Conservation (phyloP, 805 yeast genomes). For the Komagataella populi region DNA sequence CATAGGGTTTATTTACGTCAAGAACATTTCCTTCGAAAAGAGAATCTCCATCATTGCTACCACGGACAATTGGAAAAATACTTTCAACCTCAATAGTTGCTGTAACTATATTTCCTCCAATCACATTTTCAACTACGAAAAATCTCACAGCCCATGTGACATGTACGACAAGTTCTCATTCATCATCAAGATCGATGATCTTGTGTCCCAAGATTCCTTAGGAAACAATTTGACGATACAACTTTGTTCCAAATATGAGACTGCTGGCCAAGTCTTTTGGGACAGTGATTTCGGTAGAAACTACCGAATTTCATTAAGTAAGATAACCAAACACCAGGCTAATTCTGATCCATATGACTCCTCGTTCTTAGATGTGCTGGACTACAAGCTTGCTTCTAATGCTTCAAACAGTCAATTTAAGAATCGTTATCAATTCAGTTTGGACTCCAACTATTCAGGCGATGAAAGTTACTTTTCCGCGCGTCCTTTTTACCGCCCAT, state of each 20-base stretch:
- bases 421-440: conserved; percentile 8
- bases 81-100: conserved; percentile 15
- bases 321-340: conserved; percentile 4
- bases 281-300: conserved; percentile 25
- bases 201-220: conserved; percentile 13
- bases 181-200: conserved; percentile 26
- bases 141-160: conserved; percentile 16
- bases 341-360: background rate
- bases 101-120: conserved; percentile 22
- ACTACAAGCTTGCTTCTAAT: conserved; percentile 2
- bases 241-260: conserved; percentile 25
- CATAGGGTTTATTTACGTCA: conserved; percentile 24
- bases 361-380: background rate
- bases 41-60: conserved; percentile 31
- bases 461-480: conserved; percentile 8
- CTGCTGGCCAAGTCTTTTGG: conserved; percentile 19
- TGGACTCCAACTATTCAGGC: conserved; percentile 16
- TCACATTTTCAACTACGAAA: conserved; percentile 28
- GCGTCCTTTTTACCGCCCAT: background rate
- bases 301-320: conserved; percentile 21
- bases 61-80: conserved; percentile 29
- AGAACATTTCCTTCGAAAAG: conserved; percentile 24
- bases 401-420: background rate
- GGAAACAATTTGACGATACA: conserved; percentile 17
- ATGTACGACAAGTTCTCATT: conserved; percentile 34